phyloP scores from a whole-genome alignment of 352 stramenopile genomes.

The Globisporangium cystogenes region DNA sequence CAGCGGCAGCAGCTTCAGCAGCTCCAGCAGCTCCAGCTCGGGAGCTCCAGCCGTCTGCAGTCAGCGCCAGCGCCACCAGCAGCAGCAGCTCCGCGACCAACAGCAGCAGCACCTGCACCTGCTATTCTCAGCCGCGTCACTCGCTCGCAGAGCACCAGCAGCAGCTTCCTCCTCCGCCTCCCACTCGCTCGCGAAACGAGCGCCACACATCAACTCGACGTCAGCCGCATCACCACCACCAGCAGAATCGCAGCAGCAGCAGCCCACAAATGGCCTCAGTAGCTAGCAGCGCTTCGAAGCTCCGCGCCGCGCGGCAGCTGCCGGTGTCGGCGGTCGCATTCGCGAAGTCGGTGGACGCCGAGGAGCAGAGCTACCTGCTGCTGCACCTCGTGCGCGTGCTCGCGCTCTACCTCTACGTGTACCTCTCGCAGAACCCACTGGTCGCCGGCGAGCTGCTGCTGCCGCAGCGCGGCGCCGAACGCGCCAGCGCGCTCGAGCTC shows the following conservation, averaged over 20 bases:
- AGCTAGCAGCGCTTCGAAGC: neutral
- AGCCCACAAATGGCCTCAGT: neutral
- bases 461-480: slow-evolving; percentile 10
- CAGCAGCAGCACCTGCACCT: too few species aligned
- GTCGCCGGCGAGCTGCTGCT: slow-evolving; percentile 32
- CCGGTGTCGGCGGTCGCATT: neutral
- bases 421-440: slow-evolving; percentile 34
- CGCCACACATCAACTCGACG: neutral
- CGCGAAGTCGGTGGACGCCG: neutral
- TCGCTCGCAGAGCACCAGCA: too few species aligned
- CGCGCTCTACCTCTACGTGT: slow-evolving; percentile 53
- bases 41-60: too few species aligned
- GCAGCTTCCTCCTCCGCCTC: neutral
- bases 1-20: neutral
- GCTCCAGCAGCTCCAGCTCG: neutral
- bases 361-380: slow-evolving; percentile 22
- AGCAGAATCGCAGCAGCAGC: neutral
- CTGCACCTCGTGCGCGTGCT: slow-evolving; percentile 62
- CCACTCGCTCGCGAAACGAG: neutral
- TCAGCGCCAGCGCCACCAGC: too few species aligned
- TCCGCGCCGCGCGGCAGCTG: neutral
- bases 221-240: neutral
- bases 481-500: slow-evolving; percentile 15
- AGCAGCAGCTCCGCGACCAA: too few species aligned
- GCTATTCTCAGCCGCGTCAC: neutral